phyloP scores from a whole-genome alignment of 495 filamentous ascomycete species.

The Neurospora sublineolata region DNA sequence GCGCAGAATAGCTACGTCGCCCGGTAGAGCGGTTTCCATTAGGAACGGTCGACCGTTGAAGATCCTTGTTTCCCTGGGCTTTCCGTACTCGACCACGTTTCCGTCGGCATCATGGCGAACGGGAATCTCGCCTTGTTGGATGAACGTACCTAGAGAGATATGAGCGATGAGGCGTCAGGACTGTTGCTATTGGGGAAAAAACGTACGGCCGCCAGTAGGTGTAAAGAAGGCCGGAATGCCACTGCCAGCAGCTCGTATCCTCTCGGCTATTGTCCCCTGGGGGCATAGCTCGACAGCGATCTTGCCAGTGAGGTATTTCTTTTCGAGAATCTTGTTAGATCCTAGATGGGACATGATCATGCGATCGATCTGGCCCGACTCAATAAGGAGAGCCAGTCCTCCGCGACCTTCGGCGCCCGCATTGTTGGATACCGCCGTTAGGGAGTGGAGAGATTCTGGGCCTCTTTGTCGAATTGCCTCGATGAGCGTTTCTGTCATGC shows the following conservation, averaged over 20 bases:
- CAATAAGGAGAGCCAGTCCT: conserved; percentile 41
- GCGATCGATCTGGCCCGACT: conserved; percentile 44
- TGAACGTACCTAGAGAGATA: conserved; percentile 35
- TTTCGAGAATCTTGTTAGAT: conserved; percentile 53
- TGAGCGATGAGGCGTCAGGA: neutral
- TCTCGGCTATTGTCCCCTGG: conserved; percentile 54
- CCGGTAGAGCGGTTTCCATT: conserved; percentile 52
- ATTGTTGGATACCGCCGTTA: conserved; percentile 58
- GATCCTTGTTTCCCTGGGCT: conserved; percentile 44
- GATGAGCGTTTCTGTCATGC: conserved; percentile 33
- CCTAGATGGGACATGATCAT: conserved; percentile 52
- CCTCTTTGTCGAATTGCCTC: conserved; percentile 37
- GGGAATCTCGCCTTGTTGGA: conserved; percentile 52
- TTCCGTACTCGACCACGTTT: conserved; percentile 41
- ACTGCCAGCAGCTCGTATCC: conserved; percentile 50
- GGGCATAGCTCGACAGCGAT: conserved; percentile 55
- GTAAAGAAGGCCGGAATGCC: conserved; percentile 60
- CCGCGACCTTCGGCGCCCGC: conserved; percentile 46
- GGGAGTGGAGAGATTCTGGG: conserved; percentile 31
- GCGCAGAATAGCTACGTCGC: conserved; percentile 51
- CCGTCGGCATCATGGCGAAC: conserved; percentile 40
- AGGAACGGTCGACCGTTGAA: conserved; percentile 48
- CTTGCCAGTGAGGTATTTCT: conserved; percentile 48
- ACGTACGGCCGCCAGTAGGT: conserved; percentile 45
- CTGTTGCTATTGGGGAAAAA: neutral